Percentiles rank a stretch among this genome's conserved stretches.
Evolutionary conservation across 345 rosid species (phyloP).

Genomic region (Moringa oleifera): DNA sequence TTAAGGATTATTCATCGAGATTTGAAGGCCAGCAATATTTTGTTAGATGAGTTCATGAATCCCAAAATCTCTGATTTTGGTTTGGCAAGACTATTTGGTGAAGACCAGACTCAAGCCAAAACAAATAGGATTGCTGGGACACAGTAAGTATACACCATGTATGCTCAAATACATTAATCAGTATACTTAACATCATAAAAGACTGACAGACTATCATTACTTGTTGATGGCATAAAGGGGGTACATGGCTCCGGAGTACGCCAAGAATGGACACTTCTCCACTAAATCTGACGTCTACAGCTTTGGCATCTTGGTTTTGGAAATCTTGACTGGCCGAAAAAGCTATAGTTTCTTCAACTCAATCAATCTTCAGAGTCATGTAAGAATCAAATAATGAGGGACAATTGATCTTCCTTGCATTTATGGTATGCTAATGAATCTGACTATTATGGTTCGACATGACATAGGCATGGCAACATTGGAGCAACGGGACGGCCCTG

Average conservation of each 20-base stretch:
- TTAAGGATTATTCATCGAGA: conserved; percentile 25
- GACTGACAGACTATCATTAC: no score
- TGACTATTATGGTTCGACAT: no score
- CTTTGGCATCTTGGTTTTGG: conserved; percentile 41
- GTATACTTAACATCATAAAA: no score
- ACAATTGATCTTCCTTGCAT: neutral
- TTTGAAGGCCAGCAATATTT: conserved; percentile 26
- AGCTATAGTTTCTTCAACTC: conserved; percentile 15
- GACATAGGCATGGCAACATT: conserved; percentile 47
- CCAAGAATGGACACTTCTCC: conserved; percentile 31
- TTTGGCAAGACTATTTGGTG: conserved; percentile 25
- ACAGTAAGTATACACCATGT: conserved; percentile 19
- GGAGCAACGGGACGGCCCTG: conserved; percentile 34
- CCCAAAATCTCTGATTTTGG: conserved; percentile 32
- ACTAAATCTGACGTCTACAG: conserved; percentile 41
- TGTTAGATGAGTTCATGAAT: conserved; percentile 25
- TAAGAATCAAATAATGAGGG: conserved; percentile 14
- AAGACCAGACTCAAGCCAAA: conserved; percentile 20
- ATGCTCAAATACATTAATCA: no score
- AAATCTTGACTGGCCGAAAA: conserved; percentile 38
- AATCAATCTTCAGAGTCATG: conserved; percentile 27
- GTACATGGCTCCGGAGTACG: conserved; percentile 51
- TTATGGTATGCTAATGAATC: conserved; percentile 1
- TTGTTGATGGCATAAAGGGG: conserved; percentile 26
- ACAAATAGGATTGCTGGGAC: conserved; percentile 29